Evolutionary conservation across 164 flowering plant species (phyloP).

Genomic region (Magnolia kwangsiensis): DNA sequence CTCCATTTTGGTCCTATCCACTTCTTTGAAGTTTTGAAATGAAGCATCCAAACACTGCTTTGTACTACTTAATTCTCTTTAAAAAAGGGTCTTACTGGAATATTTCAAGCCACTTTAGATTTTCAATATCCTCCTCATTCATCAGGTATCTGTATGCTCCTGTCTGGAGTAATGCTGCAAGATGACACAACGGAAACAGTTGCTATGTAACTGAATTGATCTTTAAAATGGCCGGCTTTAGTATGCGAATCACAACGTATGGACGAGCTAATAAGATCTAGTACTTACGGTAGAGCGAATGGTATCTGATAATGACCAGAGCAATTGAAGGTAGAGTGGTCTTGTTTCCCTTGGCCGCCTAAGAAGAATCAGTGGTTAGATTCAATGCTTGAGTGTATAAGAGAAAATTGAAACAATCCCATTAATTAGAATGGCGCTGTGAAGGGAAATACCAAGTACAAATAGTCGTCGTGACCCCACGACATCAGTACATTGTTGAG

Average conservation of each 20-base stretch:
- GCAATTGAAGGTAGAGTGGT: constrained; percentile 66
- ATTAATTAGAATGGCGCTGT: not conserved
- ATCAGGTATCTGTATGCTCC: constrained; percentile 39
- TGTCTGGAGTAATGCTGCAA: constrained; percentile 29
- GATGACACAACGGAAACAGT: not conserved
- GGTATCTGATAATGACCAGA: constrained; percentile 69
- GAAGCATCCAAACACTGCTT: too few species aligned
- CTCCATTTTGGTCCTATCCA: too few species aligned
- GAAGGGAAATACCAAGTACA: constrained; percentile 56
- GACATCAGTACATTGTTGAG: constrained; percentile 63
- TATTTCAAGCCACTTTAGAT: constrained; percentile 36
- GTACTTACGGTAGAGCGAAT: constrained; percentile 65
- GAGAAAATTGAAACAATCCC: not conserved
- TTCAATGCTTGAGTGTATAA: not conserved
- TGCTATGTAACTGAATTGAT: not conserved
- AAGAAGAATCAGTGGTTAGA: constrained; percentile 6
- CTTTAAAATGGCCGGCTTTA: too few species aligned
- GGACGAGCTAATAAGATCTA: not conserved
- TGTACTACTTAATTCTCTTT: too few species aligned
- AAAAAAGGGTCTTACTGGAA: constrained; percentile 27
- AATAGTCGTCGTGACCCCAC: constrained; percentile 82
- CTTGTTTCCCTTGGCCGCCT: constrained; percentile 68
- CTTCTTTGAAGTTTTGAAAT: too few species aligned
- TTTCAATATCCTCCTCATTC: constrained; percentile 40
- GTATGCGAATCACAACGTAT: too few species aligned